phyloP scores from a whole-genome alignment of 768 basidiomycete species.

The Leccinum variicolor region DNA sequence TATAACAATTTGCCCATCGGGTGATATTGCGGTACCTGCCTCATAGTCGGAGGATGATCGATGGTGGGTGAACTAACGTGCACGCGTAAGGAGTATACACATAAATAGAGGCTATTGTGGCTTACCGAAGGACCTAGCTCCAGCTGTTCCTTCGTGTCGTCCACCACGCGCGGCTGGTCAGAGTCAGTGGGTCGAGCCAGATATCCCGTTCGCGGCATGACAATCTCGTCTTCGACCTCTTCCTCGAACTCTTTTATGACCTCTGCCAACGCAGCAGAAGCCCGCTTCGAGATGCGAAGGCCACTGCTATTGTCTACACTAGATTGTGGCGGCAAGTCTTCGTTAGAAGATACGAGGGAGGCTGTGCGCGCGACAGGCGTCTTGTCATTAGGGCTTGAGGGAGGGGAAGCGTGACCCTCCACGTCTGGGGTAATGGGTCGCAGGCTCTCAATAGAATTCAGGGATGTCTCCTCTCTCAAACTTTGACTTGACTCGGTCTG shows the following conservation, averaged over 20 bases:
- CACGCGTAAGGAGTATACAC: constrained; percentile 19
- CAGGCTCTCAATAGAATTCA: constrained; percentile 44
- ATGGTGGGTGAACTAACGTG: constrained; percentile 24
- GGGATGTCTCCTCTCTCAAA: constrained; percentile 42
- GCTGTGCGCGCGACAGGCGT: constrained; percentile 40
- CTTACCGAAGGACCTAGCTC: constrained; percentile 26
- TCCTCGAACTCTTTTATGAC: constrained; percentile 77
- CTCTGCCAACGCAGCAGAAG: constrained; percentile 70
- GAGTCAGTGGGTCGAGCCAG: constrained; percentile 38
- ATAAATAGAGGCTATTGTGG: constrained; percentile 3
- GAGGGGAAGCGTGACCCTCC: constrained; percentile 37
- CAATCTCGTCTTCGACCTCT: constrained; percentile 71
- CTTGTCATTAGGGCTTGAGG: constrained; percentile 43
- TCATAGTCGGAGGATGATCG: constrained; percentile 46
- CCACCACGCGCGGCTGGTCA: constrained; percentile 21
- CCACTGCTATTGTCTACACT: constrained; percentile 10
- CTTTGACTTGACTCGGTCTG: constrained; percentile 45
- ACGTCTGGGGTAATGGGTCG: constrained; percentile 58
- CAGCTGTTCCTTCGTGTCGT: constrained; percentile 17
- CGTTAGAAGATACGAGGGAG: constrained; percentile 37
- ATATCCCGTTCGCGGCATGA: constrained; percentile 61
- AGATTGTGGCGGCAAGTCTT: constrained; percentile 22
- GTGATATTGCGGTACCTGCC: constrained; percentile 68
- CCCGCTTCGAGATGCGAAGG: constrained; percentile 43
- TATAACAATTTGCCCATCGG: constrained; percentile 48